Conservation (phyloP, 1,284 basidiomycete genomes). For the Cryptococcus sp. region DNA sequence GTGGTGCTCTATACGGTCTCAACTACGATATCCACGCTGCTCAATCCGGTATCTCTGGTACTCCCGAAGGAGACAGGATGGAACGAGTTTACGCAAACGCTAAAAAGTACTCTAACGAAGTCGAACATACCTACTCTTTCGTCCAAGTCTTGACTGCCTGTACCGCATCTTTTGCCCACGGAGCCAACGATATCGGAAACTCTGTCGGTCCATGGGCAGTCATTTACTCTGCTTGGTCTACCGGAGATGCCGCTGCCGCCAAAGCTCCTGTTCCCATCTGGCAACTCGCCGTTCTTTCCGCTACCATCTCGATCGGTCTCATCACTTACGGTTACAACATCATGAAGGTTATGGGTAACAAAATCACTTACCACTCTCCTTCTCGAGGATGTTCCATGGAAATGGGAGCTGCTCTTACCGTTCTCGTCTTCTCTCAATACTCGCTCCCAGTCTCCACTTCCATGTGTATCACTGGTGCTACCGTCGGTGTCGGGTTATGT, state of each 20-base stretch:
- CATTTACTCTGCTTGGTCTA: conserved; percentile 46
- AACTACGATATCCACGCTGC: conserved; percentile 46
- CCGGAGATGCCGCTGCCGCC: conserved; percentile 33
- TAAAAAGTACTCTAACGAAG: conserved; percentile 50
- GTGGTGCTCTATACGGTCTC: conserved; percentile 30
- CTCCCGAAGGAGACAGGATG: conserved; percentile 46
- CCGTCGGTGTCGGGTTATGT: conserved; percentile 50
- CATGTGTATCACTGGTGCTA: conserved; percentile 52
- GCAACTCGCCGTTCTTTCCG: conserved; percentile 48
- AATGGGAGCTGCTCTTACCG: conserved; percentile 49
- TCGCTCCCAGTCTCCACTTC: conserved; percentile 49
- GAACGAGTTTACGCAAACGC: conserved; percentile 43
- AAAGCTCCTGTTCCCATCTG: conserved; percentile 49
- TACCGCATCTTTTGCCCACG: conserved; percentile 52
- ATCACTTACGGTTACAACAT: conserved; percentile 49
- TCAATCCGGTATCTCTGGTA: conserved; percentile 43
- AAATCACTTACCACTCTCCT: conserved; percentile 51
- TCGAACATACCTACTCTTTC: conserved; percentile 52
- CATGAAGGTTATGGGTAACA: conserved; percentile 50
- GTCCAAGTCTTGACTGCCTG: conserved; percentile 52
- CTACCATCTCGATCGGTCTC: conserved; percentile 48
- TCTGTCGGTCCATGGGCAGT: conserved; percentile 51
- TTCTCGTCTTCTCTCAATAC: conserved; percentile 50
- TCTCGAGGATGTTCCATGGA: conserved; percentile 52
- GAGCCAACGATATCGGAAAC: conserved; percentile 48